Evolutionary conservation across 257 asterid genomes (phyloP), one percentile per base, ranked within the genome.

Genomic region (Solanum paucissectum): DNA sequence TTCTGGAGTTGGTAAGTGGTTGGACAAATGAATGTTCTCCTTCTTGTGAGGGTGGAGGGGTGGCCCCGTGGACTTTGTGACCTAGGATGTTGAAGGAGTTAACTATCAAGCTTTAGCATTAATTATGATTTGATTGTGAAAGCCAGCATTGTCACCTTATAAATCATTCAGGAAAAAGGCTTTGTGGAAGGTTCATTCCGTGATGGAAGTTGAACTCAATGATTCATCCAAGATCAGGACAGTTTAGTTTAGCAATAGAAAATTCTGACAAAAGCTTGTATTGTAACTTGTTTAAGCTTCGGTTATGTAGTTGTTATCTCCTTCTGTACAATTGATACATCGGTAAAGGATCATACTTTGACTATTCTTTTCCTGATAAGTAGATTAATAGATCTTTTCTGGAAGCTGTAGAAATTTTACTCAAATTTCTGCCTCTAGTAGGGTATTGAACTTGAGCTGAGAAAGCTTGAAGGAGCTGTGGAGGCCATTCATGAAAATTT

Each of bases 361-460:
- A 18, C 37, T 81, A 9, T 27, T 81, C 9, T 49, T 49, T 49
- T 49, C 68, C 85, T 46, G 27, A 81, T 27, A 46, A 81, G 37
- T 49, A 49, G 27, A 49, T 18, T 16, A 82, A 29, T 27, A 18
- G 42, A 82, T 82, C 44, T 27, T 82, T 82, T 49, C 20, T 29
- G 42, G 20, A 27, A 81, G 29, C 11, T 18, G 42, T 46, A 29
- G 44, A 82, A 82, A 82, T 82, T 32, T 82, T 18, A 32, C 69
- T 18, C 29, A 82, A 82, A 10, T 82, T 82, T 81, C 42, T 88
- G 81, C 87, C 88, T 90, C 89, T 90, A 66, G 88, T 90, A 95
- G 99, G 99, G 98, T 83, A 87, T 96, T 66, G 98, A 94, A 91
- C 98, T 96, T 87, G 99, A 96, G 92, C 92, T 95, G 38, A 92